Conservation (phyloP, 2,329 filamentous ascomycete species). For the Acarospora socialis region DNA sequence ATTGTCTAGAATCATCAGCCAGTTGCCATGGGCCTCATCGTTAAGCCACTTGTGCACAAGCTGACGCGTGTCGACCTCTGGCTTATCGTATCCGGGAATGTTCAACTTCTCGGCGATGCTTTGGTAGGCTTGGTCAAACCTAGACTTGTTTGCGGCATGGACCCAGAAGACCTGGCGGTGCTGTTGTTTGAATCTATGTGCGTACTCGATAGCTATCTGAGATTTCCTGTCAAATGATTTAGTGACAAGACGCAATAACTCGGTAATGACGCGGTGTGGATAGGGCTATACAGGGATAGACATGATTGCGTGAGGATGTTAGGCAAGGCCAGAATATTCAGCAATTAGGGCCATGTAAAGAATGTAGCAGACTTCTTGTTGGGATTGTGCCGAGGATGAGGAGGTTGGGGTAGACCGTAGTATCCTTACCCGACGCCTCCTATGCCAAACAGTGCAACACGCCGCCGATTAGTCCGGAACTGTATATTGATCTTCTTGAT, state of each 20-base stretch:
- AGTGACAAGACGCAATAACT: too few relatives aligned
- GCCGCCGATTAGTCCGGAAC: constrained; percentile 3
- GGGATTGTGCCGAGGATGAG: too few relatives aligned
- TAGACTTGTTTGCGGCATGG: constrained; percentile 7
- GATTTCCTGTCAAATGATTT: too few relatives aligned
- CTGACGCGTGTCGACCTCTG: constrained; percentile 5
- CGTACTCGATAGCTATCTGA: constrained; percentile 12
- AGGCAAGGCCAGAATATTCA: too few relatives aligned
- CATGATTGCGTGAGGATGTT: too few relatives aligned
- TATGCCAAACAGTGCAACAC: constrained; percentile 12
- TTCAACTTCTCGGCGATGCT: constrained; percentile 11
- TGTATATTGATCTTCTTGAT: constrained; percentile 9
- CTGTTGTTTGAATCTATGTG: constrained; percentile 2
- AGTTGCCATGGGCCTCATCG: constrained; percentile 10
- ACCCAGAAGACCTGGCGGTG: constrained; percentile 13
- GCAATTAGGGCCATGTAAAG: too few relatives aligned
- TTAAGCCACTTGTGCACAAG: constrained; percentile 9
- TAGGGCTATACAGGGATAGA: too few relatives aligned
- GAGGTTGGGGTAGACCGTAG: too few relatives aligned
- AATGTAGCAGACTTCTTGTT: too few relatives aligned
- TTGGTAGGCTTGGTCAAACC: constrained; percentile 11
- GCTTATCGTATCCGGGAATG: constrained; percentile 11
- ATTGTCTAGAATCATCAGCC: constrained; percentile 16
- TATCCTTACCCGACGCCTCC: constrained; percentile 15
- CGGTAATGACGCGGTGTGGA: too few relatives aligned